Evolutionary conservation across 805 yeast genomes (phyloP), one percentile per base, ranked within the genome.

Genomic region (Starmerella kuoi): DNA sequence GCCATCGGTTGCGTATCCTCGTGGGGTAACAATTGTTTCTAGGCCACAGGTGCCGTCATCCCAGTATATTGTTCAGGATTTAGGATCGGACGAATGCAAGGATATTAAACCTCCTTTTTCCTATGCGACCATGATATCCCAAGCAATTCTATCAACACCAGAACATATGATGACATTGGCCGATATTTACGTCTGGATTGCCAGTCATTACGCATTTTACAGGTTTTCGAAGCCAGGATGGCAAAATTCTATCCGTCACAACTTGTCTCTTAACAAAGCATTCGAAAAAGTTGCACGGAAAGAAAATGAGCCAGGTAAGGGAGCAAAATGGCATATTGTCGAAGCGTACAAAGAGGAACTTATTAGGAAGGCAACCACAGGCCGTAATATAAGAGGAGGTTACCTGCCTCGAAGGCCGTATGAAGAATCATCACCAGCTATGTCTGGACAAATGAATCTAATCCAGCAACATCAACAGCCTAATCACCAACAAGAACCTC

Each of bases 261-360:
- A 91, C 60, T 66, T 91, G 42, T 86, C 96, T 2, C 68, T 91
- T 46, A 91, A 91, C 63, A 91, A 88, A 66, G 97, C 98, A 14
- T 91, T 91, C 64, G 97, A 88, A 56, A 91, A 91, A 63, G 96
- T 88, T 19, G 95, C 97, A 31, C 72, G 99, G 56, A 74, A 82
- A 58, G 87, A 94, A 24, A 80, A 85, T 60, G 97, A 91, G 64
- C 96, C 97, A 0, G 98, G 99, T 15, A 91, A 91, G 61, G 97
- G 98, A 50, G 88, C 91, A 94, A 91, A 91, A 63, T 91, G 99
- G 99, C 93, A 86, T 64, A 87, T 91, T 45, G 76, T 86, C 49
- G 91, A 84, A 31, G 66, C 77, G 37, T 88, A 81, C 60, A 78
- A 80, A 55, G 77, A 77, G 35, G 98, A 91, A 50, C 87, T 87